Base-by-base conservation (phyloP, 2,329 filamentous ascomycete species). In the Fusarium coffeatum region DNA sequence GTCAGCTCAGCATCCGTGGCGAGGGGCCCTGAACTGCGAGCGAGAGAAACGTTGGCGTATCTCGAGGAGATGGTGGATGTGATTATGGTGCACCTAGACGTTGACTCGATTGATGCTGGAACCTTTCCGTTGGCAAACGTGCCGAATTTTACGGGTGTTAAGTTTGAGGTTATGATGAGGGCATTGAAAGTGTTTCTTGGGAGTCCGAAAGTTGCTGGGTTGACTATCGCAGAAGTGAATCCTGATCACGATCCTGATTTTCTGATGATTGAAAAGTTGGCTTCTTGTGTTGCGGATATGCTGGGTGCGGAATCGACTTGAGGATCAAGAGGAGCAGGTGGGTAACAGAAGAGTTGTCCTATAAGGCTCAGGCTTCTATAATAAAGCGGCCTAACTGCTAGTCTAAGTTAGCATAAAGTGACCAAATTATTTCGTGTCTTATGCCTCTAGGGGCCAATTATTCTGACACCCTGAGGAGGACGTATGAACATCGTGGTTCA, bases 81-180 rank as follows among this genome's bases (percentile, higher is more conserved):
- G 15, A 72, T 73, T 3, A 54, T 73, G 68, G 65, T 73, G 18
- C 71, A 73, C 46, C 22, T 73, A 8, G 68, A 73, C 13, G 59
- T 73, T n/a, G 71, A 73, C 20, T 63, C 68, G 2, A 74, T 74
- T 32, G 72, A 74, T 23, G 59, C 67, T 8, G 46, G 42, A 11
- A 60, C 45, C 2, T 74, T 74, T 32, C 72, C 69, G 16, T 18
- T 74, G 12, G 72, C 72, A 2, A 71, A 72, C 13, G 45, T 74
- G 4, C 64, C 67, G 0, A 71, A 71, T 16, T 74, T 72, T 13
- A 74, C 72, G 0, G 69, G 69, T 1, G 69, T 74, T 1, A 65
- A 46, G 2, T 73, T 72, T 28, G 64, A 69, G 6, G 12, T 50
- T 6, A 72, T 74, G 69, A 74, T 74, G 69, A 54, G 43, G 6